These are phyloP conservation scores for Fusarium proliferatum DNA, from an alignment of 2,329 filamentous ascomycete genomes.

Conservation along the genomic window DNA sequence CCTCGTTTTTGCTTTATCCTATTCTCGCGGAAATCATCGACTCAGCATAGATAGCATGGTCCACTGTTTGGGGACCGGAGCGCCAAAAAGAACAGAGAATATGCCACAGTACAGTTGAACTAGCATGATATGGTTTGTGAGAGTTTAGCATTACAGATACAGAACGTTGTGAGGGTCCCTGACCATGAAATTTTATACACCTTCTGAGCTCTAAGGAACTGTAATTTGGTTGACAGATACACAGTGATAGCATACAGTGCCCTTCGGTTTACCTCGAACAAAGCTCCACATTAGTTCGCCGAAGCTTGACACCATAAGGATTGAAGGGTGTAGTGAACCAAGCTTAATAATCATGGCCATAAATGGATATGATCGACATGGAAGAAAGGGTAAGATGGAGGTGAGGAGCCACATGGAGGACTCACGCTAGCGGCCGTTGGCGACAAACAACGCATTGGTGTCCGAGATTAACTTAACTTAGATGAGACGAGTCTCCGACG, in stretches of 20 bases:
- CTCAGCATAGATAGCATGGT: conserved; percentile 27
- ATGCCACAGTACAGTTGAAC: background rate
- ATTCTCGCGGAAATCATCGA: conserved; percentile 11
- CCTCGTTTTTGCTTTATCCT: conserved; percentile 27
- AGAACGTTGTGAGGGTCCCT: background rate
- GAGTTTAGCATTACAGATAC: background rate
- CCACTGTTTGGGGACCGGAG: conserved; percentile 2
- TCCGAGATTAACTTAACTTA: conserved; percentile 38
- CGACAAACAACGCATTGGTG: conserved; percentile 34
- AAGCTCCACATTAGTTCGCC: conserved; percentile 8
- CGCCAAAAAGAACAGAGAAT: conserved; percentile 11
- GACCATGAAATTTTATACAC: background rate
- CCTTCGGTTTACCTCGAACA: background rate
- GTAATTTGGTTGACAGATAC: background rate
- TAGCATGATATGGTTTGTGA: background rate
- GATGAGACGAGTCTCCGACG: conserved; percentile 36
- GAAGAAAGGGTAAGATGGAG: conserved; percentile 14
- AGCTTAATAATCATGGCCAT: conserved; percentile 20
- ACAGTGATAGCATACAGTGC: background rate
- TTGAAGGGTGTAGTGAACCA: conserved; percentile 17
- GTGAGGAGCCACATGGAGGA: conserved; percentile 40
- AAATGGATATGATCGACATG: conserved; percentile 25
- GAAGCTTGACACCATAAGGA: conserved; percentile 7
- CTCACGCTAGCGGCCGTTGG: conserved; percentile 45
- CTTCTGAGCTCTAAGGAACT: background rate